Evolutionary conservation across 257 asterid genomes (phyloP).

Genomic region (Solanum piurae): DNA sequence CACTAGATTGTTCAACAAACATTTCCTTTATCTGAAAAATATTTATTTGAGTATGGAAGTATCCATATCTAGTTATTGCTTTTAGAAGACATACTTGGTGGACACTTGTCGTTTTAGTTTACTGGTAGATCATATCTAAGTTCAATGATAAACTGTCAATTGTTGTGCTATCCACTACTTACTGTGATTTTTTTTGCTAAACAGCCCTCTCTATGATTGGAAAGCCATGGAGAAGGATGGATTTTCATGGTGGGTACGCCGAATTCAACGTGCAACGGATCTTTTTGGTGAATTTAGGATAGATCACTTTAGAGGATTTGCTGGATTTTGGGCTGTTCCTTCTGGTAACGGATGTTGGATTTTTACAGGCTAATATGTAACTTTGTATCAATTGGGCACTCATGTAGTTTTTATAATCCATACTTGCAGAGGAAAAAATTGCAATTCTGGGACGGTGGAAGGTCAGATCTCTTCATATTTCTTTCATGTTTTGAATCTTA

Average conservation of each 20-base stretch:
- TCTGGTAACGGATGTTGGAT: conserved; percentile 47
- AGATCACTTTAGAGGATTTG: conserved; percentile 96
- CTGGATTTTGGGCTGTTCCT: conserved; percentile 99
- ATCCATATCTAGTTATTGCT: not conserved
- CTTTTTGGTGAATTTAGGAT: conserved; percentile 92
- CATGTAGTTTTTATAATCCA: not conserved
- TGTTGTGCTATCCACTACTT: not conserved
- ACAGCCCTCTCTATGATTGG: conserved; percentile 97
- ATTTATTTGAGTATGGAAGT: not conserved
- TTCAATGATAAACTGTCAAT: not conserved
- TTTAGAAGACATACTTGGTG: not conserved
- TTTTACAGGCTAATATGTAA: not conserved
- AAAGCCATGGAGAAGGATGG: conserved; percentile 86
- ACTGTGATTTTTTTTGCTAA: conserved; percentile 6
- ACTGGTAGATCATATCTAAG: not conserved
- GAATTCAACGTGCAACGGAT: conserved; percentile 75
- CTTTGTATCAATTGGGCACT: not conserved
- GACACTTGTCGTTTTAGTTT: not conserved
- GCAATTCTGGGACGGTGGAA: conserved; percentile 88
- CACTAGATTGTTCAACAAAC: not conserved
- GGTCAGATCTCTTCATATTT: conserved; percentile 33
- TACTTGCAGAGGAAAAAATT: conserved; percentile 69
- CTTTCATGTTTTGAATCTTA: conserved; percentile 9
- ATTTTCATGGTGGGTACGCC: conserved; percentile 87
- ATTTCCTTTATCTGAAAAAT: not conserved